A percentile compares a stretch with the other conserved stretches of the same genome.
phyloP scores from a whole-genome alignment of 2,329 filamentous ascomycete genomes.

The Talaromyces verruculosus region DNA sequence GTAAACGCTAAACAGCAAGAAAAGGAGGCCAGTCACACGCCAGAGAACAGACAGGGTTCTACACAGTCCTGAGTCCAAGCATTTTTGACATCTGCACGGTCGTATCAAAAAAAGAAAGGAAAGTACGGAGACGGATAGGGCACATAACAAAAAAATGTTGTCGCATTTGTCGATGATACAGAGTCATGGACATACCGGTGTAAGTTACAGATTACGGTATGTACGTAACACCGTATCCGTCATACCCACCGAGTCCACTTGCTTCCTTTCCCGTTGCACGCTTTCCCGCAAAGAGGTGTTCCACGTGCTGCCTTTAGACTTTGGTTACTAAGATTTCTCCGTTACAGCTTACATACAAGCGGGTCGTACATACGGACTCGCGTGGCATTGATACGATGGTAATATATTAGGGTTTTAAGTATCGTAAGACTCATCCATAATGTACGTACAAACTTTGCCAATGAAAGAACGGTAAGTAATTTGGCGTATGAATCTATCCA shows the following conservation, averaged over 20 bases:
- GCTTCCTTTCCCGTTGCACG: background rate
- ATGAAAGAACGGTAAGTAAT: background rate
- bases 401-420: background rate
- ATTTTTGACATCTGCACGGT: conserved; percentile 2
- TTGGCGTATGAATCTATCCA: background rate
- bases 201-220: background rate
- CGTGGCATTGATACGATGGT: background rate
- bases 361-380: background rate
- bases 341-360: background rate
- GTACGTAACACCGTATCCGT: background rate
- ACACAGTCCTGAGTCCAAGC: background rate
- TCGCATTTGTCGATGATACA: background rate
- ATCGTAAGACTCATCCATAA: background rate
- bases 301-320: conserved; percentile 5
- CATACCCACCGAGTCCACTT: background rate
- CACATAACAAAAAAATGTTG: background rate
- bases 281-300: background rate
- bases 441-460: background rate
- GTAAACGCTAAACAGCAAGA: background rate
- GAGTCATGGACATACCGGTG: no score
- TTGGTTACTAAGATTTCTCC: background rate
- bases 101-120: background rate
- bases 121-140: background rate
- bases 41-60: background rate
- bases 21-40: background rate